phyloP scores from a whole-genome alignment of 148 eudicot genomes.

The Rhododendron ovatum region DNA sequence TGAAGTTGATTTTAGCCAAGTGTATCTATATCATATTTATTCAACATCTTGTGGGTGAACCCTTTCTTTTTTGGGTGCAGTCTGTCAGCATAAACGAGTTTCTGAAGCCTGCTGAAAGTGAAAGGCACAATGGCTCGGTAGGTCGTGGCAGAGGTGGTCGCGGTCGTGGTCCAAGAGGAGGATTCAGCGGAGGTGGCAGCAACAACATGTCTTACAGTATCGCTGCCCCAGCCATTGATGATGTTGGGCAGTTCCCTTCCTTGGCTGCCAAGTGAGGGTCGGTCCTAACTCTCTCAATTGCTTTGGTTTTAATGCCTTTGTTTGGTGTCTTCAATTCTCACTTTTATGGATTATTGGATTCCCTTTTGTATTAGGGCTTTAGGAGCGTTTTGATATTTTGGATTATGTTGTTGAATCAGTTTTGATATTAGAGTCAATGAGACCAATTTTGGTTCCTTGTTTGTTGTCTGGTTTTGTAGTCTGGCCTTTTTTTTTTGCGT shows the following conservation, averaged over 20 bases:
- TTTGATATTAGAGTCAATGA: slow-evolving; percentile 8
- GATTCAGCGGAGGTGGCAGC: slow-evolving; percentile 36
- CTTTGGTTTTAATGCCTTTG: not conserved
- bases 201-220: slow-evolving; percentile 21
- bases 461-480: not conserved
- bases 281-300: not conserved
- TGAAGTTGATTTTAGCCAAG: not conserved
- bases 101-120: slow-evolving; percentile 56
- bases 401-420: slow-evolving; percentile 9
- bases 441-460: slow-evolving; percentile 8
- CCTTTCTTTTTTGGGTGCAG: slow-evolving; percentile 20
- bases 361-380: slow-evolving; percentile 7
- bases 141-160: slow-evolving; percentile 60
- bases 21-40: not conserved
- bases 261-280: slow-evolving; percentile 41
- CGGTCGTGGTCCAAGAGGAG: slow-evolving; percentile 43
- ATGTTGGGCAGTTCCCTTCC: slow-evolving; percentile 42
- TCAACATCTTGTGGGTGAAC: not conserved
- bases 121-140: slow-evolving; percentile 31
- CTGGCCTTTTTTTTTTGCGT: not conserved
- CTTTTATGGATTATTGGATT: not conserved
- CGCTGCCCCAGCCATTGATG: slow-evolving; percentile 43
- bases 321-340: slow-evolving; percentile 12
- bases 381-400: slow-evolving; percentile 2
- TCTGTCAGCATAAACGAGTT: slow-evolving; percentile 57